A percentile compares a stretch with the other conserved stretches of the same genome.
Conservation (phyloP, 2,329 filamentous ascomycete species). For the Diaporthe amygdali region DNA sequence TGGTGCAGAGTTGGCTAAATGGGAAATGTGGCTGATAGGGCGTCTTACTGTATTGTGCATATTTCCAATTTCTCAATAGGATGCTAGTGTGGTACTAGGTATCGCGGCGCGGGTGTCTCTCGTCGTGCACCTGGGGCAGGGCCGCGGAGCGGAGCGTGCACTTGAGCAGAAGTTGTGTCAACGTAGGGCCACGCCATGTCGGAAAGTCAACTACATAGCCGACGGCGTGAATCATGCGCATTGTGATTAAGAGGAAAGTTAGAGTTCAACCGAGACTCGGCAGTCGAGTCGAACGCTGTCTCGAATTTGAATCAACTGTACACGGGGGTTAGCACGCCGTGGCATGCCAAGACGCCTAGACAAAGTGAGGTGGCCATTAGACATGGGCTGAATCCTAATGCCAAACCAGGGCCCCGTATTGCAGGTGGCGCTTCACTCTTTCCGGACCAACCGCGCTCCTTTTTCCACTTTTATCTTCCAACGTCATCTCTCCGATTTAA, state of each 20-base stretch:
- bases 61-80: not conserved
- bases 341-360: constrained; percentile 9
- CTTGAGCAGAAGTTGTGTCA: not conserved
- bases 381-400: constrained; percentile 12
- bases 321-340: not conserved
- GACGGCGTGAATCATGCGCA: not conserved
- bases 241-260: not conserved
- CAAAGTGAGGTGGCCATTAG: not conserved
- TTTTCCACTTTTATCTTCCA: constrained; percentile 4
- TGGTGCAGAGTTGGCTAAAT: not conserved
- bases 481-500: constrained; percentile 3
- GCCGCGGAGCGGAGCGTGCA: not conserved
- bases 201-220: not conserved
- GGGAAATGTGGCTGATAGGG: not conserved
- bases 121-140: too few species aligned
- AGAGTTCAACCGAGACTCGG: not conserved
- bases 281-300: not conserved
- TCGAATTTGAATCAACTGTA: not conserved
- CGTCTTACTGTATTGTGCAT: not conserved
- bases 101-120: not conserved
- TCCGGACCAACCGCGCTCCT: not conserved
- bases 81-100: not conserved
- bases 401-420: not conserved
- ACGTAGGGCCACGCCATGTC: too few species aligned
- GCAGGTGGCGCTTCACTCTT: not conserved